Evolutionary conservation across 495 filamentous ascomycete genomes (phyloP), one percentile per base, ranked within the genome.

Genomic region (Chaetomium cochliodes): DNA sequence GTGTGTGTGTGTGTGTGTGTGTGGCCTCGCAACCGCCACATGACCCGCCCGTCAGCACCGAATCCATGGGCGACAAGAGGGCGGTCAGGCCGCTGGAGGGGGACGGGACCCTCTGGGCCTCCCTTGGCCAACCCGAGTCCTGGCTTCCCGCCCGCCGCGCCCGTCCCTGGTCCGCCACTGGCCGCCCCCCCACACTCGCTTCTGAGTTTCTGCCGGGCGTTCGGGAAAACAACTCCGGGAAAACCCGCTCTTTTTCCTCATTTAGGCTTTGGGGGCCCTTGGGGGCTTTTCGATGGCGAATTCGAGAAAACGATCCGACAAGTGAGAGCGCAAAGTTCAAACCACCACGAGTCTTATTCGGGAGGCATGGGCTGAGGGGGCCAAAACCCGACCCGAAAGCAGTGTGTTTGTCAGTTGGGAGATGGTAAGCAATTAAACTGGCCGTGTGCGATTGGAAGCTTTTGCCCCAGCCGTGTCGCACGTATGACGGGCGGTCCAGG

Each of bases 41-140:
- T 46, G 56, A 46, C 56, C 55, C 56, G 41, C 23, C 56, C 18
- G 39, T 28, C 56, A 58, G 56, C 56, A 46, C 39, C 56, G 41
- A 58, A 28, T 12, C 56, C 56, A 58, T 58, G 56, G 56, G 18
- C 41, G 56, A 58, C n/a, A 44, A 44, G 33, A 25, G 20, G 23
- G 54, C 54, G 56, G 56, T 58, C 56, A 46, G 23, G n/a, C 56
- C 3, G 22, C 28, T 22, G 6, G 23, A n/a, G 25, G n/a, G 28
- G n/a, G 28, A 30, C 28, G 28, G 28, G 28, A 30, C 6, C 6
- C 44, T 1, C 44, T 23, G 18, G 1, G n/a, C n/a, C n/a, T 5
- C 8, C 33, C 22, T 46, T 41, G 56, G 28, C 56, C 56, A 58
- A 58, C 56, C 56, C 56, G 41, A 44, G 39, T 22, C 4, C 41